phyloP scores from a whole-genome alignment of 352 stramenopile genomes.

The Phytophthora brassicae region DNA sequence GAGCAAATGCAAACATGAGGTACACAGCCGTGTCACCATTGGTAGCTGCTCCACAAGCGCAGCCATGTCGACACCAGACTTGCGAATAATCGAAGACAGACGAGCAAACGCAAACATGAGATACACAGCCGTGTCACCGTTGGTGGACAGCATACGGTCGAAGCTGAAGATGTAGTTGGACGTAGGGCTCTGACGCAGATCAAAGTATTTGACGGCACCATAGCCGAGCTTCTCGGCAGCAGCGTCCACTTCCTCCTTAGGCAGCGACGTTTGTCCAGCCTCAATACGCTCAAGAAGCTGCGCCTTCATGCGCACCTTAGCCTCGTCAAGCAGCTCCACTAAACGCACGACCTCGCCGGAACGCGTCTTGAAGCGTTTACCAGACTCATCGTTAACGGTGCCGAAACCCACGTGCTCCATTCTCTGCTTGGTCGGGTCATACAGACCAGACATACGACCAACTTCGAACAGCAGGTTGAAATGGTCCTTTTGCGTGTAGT shows the following conservation, averaged over 20 bases:
- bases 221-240: slow-evolving; percentile 97
- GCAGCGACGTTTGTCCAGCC: slow-evolving; percentile 86
- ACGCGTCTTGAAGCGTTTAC: slow-evolving; percentile 98
- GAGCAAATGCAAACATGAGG: slow-evolving; percentile 98
- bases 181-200: slow-evolving; percentile 96
- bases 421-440: slow-evolving; percentile 81
- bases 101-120: slow-evolving; percentile 99
- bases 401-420: slow-evolving; percentile 85
- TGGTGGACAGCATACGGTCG: slow-evolving; percentile 99
- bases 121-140: slow-evolving; percentile 99
- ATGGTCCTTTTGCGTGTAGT: slow-evolving; percentile 89
- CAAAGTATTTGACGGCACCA: slow-evolving; percentile 99
- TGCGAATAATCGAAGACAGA: slow-evolving; percentile 96
- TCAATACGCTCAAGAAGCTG: slow-evolving; percentile 92
- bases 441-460: slow-evolving; percentile 71
- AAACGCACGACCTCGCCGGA: slow-evolving; percentile 98
- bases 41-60: slow-evolving; percentile 91
- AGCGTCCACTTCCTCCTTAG: slow-evolving; percentile 91
- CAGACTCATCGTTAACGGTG: slow-evolving; percentile 86
- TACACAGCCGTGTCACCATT: slow-evolving; percentile 99
- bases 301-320: slow-evolving; percentile 94
- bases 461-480: slow-evolving; percentile 87
- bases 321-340: slow-evolving; percentile 99
- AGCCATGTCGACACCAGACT: slow-evolving; percentile 89
- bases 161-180: slow-evolving; percentile 99